These are phyloP conservation scores for Sporothrix brunneoviolacea DNA, from an alignment of 2,329 filamentous ascomycete genomes.

Conservation along the genomic window DNA sequence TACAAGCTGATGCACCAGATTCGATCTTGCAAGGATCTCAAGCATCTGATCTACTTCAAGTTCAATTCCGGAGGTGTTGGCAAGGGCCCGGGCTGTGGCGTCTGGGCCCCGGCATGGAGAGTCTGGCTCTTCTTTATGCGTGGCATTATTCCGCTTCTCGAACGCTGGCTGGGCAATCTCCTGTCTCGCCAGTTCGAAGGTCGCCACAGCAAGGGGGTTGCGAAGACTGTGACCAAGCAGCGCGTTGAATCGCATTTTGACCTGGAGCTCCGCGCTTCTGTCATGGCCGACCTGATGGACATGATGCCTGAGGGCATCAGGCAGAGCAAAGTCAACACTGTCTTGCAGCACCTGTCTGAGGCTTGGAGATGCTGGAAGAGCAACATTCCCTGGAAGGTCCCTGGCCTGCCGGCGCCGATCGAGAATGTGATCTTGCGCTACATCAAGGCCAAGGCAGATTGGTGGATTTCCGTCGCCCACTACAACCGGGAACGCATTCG, in stretches of 20 bases:
- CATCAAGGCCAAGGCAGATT: slow-evolving; percentile 98
- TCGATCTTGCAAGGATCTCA: slow-evolving; percentile 95
- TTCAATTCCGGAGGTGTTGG: slow-evolving; percentile 97
- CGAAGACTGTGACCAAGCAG: slow-evolving; percentile 98
- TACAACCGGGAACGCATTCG: slow-evolving; percentile 98
- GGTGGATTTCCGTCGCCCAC: slow-evolving; percentile 99
- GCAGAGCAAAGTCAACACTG: slow-evolving; percentile 98
- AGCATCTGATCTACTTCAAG: slow-evolving; percentile 98
- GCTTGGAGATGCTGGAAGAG: slow-evolving; percentile 99
- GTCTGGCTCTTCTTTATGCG: slow-evolving; percentile 99
- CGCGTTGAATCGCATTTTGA: slow-evolving; percentile 98
- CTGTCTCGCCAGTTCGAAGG: slow-evolving; percentile 97
- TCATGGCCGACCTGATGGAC: slow-evolving; percentile 98
- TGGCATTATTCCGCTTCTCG: slow-evolving; percentile 91
- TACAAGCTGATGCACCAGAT: slow-evolving; percentile 99
- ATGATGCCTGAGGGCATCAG: slow-evolving; percentile 99
- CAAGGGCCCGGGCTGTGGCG: slow-evolving; percentile 95
- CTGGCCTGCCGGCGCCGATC: slow-evolving; percentile 89
- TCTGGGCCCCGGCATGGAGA: slow-evolving; percentile 98
- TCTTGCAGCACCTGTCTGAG: slow-evolving; percentile 93
- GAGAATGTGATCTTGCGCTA: slow-evolving; percentile 98
- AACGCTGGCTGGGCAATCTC: slow-evolving; percentile 95
- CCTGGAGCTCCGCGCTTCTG: slow-evolving; percentile 89
- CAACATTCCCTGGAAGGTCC: slow-evolving; percentile 99
- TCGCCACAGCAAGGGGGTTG: slow-evolving; percentile 96